Evolutionary conservation across 208 protist species (phyloP), one percentile per base, ranked within the genome.

Genomic region (Crithidia thermophila): DNA sequence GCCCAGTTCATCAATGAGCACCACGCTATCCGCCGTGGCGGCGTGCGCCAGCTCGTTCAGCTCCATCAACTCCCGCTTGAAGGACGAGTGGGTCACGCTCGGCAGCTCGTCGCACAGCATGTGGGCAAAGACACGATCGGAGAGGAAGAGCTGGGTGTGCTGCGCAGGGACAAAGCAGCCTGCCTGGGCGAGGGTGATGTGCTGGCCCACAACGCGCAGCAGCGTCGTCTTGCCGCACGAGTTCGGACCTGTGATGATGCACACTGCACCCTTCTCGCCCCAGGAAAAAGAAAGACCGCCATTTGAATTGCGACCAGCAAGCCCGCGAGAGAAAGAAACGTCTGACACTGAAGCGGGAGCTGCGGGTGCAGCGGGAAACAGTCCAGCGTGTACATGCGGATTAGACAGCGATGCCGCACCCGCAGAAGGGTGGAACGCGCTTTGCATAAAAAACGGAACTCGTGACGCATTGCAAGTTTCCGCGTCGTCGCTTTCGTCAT

Each of bases 1-100:
- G 20, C 98, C 98, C 3, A 99, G 85, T 77, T 99, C 98, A 73
- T 99, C 98, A 13, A 99, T 63, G 36, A 99, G 88, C 46, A 99
- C 98, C 11, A 99, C 70, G 34, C 93, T 98, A 28, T 87, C 61
- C 3, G 33, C 21, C 9, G 97, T 99, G 3, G 96, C 96, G 37
- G 78, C 70, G 68, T 84, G 67, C 46, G 95, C 79, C 27, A 92
- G 5, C 37, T 98, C 82, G 18, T 91, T 92, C 18, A 87, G 53
- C 53, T 91, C 84, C 55, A 79, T 78, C 60, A 96, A 71, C 68
- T 96, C 87, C 23, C 73, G 76, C 30, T 70, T 70, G 61, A 92
- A 92, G 8, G 87, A 82, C 0, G 88, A 96, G n/a, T 64, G 70
- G n/a, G 33, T 61, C 10, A 87, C 68, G 36, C 63, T 81, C 13